Conservation (phyloP, 352 stramenopile genomes). For the Phytophthora syringae region DNA sequence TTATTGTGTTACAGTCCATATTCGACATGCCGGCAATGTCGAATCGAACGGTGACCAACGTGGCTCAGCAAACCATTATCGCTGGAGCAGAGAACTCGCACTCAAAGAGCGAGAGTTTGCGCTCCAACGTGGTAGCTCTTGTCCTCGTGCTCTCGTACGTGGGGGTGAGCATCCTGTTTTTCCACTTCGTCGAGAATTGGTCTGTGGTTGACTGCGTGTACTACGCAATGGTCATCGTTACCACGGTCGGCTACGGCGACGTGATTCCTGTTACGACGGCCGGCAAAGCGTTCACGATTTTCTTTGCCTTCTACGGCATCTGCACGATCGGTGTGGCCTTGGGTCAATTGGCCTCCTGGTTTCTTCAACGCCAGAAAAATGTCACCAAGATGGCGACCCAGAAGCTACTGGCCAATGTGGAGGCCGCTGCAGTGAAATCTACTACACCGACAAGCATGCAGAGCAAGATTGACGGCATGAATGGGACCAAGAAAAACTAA, state of each 20-base stretch:
- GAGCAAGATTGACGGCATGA: constrained; percentile 19
- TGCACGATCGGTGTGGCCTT: constrained; percentile 71
- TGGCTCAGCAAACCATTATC: constrained; percentile 42
- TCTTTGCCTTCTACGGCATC: constrained; percentile 86
- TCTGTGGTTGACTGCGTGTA: constrained; percentile 88
- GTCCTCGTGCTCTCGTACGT: constrained; percentile 67
- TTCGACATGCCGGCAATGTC: constrained; percentile 39
- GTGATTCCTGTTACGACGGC: constrained; percentile 57
- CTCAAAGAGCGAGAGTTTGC: constrained; percentile 9
- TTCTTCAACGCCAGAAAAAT: constrained; percentile 57
- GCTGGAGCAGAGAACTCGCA: constrained; percentile 23
- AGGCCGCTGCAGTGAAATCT: constrained; percentile 41
- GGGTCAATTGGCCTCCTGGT: constrained; percentile 58
- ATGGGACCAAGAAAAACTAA: constrained; percentile 15
- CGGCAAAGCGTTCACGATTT: constrained; percentile 85
- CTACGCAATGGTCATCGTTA: constrained; percentile 93
- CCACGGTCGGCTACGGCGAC: constrained; percentile 91
- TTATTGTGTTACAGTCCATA: constrained; percentile 27
- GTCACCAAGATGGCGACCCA: constrained; percentile 68
- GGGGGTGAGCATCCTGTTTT: constrained; percentile 58
- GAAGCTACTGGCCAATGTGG: constrained; percentile 53
- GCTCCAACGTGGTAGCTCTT: constrained; percentile 49
- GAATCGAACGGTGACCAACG: constrained; percentile 24
- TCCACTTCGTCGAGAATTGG: constrained; percentile 65
- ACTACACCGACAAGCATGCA: constrained; percentile 18